phyloP scores from a whole-genome alignment of 2,329 filamentous ascomycete genomes.

The Chaetomium olivaceum region DNA sequence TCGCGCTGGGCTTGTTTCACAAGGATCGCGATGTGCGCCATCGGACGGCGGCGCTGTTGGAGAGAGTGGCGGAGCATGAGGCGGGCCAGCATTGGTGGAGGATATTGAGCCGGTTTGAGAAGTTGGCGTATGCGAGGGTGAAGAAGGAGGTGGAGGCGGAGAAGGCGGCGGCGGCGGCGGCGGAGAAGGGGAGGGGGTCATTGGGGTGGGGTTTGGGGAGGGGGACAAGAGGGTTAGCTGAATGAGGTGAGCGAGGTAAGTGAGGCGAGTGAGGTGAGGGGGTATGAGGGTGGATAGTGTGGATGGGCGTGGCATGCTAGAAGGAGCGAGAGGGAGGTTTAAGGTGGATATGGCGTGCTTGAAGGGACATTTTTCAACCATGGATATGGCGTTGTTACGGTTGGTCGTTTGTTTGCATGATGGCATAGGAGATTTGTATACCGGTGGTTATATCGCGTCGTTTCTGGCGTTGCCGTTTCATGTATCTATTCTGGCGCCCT shows the following conservation, averaged over 20 bases:
- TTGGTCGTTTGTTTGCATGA: not conserved
- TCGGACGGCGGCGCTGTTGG: constrained; percentile 75
- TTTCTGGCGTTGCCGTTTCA: not conserved
- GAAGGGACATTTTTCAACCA: not conserved
- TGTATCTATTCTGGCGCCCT: not conserved
- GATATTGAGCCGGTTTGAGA: constrained; percentile 81
- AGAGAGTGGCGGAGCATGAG: constrained; percentile 80
- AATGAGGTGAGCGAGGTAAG: not conserved
- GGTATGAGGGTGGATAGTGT: too few species aligned
- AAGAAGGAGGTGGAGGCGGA: constrained; percentile 65
- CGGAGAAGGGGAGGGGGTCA: constrained; percentile 19
- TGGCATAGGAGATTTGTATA: constrained; percentile 3
- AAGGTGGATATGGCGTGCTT: not conserved
- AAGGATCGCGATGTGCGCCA: constrained; percentile 77
- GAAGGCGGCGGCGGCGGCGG: constrained; percentile 40
- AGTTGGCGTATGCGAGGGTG: constrained; percentile 79
- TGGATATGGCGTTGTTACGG: not conserved
- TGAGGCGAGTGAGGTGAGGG: not conserved
- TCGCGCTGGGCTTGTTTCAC: constrained; percentile 90
- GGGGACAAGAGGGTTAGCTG: not conserved
- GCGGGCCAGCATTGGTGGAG: constrained; percentile 94
- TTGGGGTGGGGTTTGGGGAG: constrained; percentile 12
- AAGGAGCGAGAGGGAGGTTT: not conserved
- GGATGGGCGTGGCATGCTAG: not conserved
- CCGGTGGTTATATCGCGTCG: not conserved